Evolutionary conservation across 1,139 yeast genomes (phyloP), one percentile per base, ranked within the genome.

Genomic region (Taphrina wiesneri): DNA sequence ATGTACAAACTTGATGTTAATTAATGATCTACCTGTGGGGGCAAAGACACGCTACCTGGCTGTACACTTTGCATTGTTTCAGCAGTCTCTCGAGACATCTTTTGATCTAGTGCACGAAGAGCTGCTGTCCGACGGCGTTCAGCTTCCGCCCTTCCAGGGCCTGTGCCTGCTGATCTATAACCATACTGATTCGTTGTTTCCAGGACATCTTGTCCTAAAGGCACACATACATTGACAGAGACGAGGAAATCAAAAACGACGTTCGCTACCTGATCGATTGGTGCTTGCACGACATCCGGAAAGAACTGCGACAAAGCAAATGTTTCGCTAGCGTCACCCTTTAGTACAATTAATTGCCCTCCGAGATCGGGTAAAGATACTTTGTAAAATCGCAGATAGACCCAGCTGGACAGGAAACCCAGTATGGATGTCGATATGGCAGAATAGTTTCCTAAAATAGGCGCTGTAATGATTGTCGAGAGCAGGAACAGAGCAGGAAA

Each of bases 281-380:
- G 73, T n/a, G 68, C 70, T 6, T 69, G 68, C 4, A 69, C 19
- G 25, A 69, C 64, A 46, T 70, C 70, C 11, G 73, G 73, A 67
- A 78, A 78, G 75, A 92, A 90, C 72, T 89, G 88, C 49, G 87
- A 86, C 70, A 91, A 79, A 66, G 89, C 86, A 79, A 92, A 92
- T 0, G 96, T 88, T 72, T 91, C 97, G 0, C 96, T 87, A 0
- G 97, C 96, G 75, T 91, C 97, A 52, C 97, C 97, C 45, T 43
- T 41, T 21, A 39, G 41, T n/a, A 68, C 67, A 5, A 63, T 68
- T 13, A 71, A 56, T 13, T 78, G 79, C 39, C 77, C 73, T 43
- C 74, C 71, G 3, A 77, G 70, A 32, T 76, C 78, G 7, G 74
- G 73, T 45, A 72, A 72, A n/a, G 78, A 75, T 25, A 81, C 74